phyloP scores from a whole-genome alignment of 2,329 filamentous ascomycete genomes.

The Fusarium scirpi region DNA sequence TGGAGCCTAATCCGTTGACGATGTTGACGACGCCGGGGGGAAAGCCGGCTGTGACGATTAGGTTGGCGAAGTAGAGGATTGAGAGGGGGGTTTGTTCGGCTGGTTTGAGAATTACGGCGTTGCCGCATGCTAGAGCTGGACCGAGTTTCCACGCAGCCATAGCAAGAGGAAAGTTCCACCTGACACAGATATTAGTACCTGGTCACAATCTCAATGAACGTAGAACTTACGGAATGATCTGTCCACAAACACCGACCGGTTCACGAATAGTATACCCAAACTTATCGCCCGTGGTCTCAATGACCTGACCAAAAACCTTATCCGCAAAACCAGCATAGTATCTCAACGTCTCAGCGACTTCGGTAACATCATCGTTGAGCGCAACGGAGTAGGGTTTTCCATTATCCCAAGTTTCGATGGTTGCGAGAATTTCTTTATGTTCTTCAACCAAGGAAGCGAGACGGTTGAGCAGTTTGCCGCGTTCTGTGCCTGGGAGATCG shows the following conservation, averaged over 20 bases:
- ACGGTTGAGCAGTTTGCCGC: conserved; percentile 76
- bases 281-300: conserved; percentile 75
- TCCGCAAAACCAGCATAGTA: conserved; percentile 86
- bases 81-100: conserved; percentile 76
- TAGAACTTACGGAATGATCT: conserved; percentile 70
- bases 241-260: conserved; percentile 80
- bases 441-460: conserved; percentile 77
- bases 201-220: no score
- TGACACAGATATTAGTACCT: neutral
- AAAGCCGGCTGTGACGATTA: conserved; percentile 80
- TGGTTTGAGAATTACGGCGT: conserved; percentile 73
- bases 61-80: conserved; percentile 72
- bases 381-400: conserved; percentile 75
- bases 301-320: conserved; percentile 82
- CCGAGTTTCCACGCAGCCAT: conserved; percentile 76
- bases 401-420: conserved; percentile 84
- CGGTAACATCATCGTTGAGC: conserved; percentile 72
- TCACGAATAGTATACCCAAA: conserved; percentile 81
- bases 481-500: conserved; percentile 72
- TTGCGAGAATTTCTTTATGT: conserved; percentile 63
- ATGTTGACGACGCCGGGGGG: conserved; percentile 83
- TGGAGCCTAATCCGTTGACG: conserved; percentile 76
- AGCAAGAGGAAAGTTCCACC: conserved; percentile 74
- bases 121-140: conserved; percentile 74
- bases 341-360: conserved; percentile 63